Conservation (phyloP, 441 rosid genomes). For the Mallotus japonicus region DNA sequence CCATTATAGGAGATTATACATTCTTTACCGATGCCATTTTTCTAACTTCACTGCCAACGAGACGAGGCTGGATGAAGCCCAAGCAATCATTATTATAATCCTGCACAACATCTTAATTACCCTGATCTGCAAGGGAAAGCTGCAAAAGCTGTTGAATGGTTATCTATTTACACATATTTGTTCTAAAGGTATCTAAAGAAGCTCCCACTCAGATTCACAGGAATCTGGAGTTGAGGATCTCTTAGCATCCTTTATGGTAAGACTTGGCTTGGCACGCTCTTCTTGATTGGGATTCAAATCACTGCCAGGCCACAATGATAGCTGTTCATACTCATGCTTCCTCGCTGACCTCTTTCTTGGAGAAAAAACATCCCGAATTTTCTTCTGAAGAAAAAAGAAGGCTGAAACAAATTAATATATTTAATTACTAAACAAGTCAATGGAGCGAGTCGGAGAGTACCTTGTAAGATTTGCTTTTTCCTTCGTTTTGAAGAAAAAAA, state of each 20-base stretch:
- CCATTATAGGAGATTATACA: neutral
- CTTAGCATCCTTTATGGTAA: neutral
- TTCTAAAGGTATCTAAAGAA: conserved; percentile 14
- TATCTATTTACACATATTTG: neutral
- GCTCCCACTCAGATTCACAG: conserved; percentile 28
- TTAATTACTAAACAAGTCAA: neutral
- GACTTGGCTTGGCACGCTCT: neutral
- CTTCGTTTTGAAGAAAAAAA: conserved; percentile 32
- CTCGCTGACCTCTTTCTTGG: conserved; percentile 57
- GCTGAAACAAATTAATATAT: neutral
- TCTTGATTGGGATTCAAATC: conserved; percentile 17
- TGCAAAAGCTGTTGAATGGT: neutral
- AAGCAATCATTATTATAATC: conserved; percentile 7
- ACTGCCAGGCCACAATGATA: conserved; percentile 43
- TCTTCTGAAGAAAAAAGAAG: conserved; percentile 36
- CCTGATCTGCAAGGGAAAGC: conserved; percentile 3
- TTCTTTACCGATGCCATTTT: neutral
- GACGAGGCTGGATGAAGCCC: neutral
- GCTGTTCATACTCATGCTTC: conserved; percentile 60
- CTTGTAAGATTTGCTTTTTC: conserved; percentile 57
- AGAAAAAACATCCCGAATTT: conserved; percentile 50
- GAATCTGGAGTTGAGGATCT: conserved; percentile 4
- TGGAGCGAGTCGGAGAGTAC: conserved; percentile 25
- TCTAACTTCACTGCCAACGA: conserved; percentile 2
- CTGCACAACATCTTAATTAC: neutral